Percentiles rank a stretch among this genome's conserved stretches.
Evolutionary conservation across 1,284 basidiomycete genomes (phyloP).

Genomic region (Tilletiopsis washingtonensis): DNA sequence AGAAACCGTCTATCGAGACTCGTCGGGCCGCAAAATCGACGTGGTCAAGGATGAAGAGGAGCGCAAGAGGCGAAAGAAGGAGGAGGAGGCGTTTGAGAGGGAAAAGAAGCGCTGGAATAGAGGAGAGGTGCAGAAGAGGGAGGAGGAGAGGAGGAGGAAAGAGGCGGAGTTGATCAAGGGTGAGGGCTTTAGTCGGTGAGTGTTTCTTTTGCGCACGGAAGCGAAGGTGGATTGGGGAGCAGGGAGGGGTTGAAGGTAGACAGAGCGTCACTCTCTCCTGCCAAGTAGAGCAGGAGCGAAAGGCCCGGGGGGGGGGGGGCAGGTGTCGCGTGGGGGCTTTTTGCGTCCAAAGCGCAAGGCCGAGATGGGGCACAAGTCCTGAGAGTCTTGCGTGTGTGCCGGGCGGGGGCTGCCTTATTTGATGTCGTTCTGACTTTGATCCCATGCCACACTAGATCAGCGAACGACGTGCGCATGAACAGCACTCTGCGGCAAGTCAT

Average conservation of each 20-base stretch:
- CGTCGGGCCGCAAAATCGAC: slow-evolving; percentile 78
- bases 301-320: no score
- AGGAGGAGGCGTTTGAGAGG: slow-evolving; percentile 11
- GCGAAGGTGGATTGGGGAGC: no score
- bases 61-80: slow-evolving; percentile 53
- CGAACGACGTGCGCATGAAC: slow-evolving; percentile 77
- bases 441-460: slow-evolving; percentile 51
- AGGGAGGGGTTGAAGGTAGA: no score
- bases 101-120: slow-evolving; percentile 91
- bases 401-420: no score
- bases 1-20: slow-evolving; percentile 90
- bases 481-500: slow-evolving; percentile 68
- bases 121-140: slow-evolving; percentile 70
- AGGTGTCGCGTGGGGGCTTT: no score
- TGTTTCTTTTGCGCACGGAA: no score
- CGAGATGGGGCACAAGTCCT: no score
- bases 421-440: no score
- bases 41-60: slow-evolving; percentile 73
- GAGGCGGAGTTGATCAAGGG: slow-evolving; percentile 63
- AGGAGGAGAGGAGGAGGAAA: slow-evolving; percentile 49
- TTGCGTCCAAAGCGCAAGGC: no score
- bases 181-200: slow-evolving; percentile 63
- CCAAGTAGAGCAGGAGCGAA: no score
- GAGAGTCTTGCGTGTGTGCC: no score
- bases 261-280: no score